Percentiles rank a stretch among this genome's conserved stretches.
Conservation (phyloP, 805 yeast species). For the Tetrapisispora pingtungensis region DNA sequence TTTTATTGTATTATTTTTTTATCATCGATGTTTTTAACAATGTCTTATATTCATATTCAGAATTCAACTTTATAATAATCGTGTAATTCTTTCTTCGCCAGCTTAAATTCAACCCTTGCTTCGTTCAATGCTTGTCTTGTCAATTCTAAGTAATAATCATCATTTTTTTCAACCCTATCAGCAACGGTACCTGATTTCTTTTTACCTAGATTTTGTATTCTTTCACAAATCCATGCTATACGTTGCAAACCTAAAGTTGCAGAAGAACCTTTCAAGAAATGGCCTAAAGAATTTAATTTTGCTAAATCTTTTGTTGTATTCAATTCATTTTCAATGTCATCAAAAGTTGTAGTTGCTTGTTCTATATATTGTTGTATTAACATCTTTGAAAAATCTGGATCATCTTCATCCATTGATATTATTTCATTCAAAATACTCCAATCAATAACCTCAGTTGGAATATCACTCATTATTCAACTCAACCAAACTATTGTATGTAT, state of each 20-base stretch:
- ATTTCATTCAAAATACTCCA: constrained; percentile 85
- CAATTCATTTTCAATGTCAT: constrained; percentile 46
- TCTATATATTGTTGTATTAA: constrained; percentile 78
- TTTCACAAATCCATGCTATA: constrained; percentile 81
- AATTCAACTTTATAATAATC: constrained; percentile 34
- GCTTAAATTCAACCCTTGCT: constrained; percentile 39
- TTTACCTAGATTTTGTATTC: constrained; percentile 81
- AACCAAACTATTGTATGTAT: too few relatives aligned
- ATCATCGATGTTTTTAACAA: too few relatives aligned
- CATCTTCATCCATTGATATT: constrained; percentile 93
- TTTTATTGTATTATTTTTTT: too few relatives aligned
- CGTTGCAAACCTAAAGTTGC: constrained; percentile 82
- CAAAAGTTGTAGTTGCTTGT: constrained; percentile 76
- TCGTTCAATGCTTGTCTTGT: constrained; percentile 38
- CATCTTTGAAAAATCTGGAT: constrained; percentile 75
- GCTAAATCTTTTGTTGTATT: constrained; percentile 37
- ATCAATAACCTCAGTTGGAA: constrained; percentile 57
- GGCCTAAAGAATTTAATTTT: constrained; percentile 69
- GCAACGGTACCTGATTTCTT: constrained; percentile 14
- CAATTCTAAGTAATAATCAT: constrained; percentile 34
- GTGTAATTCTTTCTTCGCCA: constrained; percentile 38
- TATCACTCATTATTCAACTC: not conserved
- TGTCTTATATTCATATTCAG: too few relatives aligned
- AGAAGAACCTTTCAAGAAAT: constrained; percentile 89
- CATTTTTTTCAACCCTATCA: constrained; percentile 21